Evolutionary conservation across 2,329 filamentous ascomycete genomes (phyloP), one percentile per base, ranked within the genome.

Genomic region (Escovopsis sp.): DNA sequence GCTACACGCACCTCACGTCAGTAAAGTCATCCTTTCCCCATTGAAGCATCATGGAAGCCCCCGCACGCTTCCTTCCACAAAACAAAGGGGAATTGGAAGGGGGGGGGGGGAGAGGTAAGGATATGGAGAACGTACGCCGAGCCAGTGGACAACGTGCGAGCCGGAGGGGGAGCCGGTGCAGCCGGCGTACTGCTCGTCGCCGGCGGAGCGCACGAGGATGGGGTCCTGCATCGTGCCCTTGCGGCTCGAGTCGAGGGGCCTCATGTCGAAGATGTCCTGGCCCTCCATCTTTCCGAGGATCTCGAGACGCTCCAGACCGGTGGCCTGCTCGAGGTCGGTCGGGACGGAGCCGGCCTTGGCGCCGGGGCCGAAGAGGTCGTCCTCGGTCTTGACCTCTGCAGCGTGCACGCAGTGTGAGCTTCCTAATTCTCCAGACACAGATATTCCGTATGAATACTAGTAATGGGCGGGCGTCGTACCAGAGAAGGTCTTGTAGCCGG

Each of bases 261-360:
- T 81, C 91, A 96, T 94, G 70, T 98, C 88, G 71, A 98, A 98
- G 62, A 96, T 73, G 62, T 98, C 91, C 57, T 95, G 72, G 52
- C 91, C 88, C 74, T 96, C 86, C 83, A 96, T 94, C 79, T 98
- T 98, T 68, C 91, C 91, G 63, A 98, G 74, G 59, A 98, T 91
- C 70, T 98, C 91, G 55, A 98, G 77, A 77, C 91, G 88, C 74
- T 98, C 91, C 46, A 96, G 75, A 84, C 91, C 91, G 55, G 91
- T 96, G 46, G 91, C 70, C 67, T 98, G 91, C 65, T 96, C 87
- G 61, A 94, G 66, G 67, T 98, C 91, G 68, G 85, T 93, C 52
- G 91, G 86, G 52, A 98, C 72, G 62, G 82, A 84, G 60, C 91
- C 89, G 50, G 79, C 68, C 55, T 75, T 65, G 55, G 83, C 87